Base-by-base conservation (phyloP, 2,329 filamentous ascomycete species). In the Calonectria hongkongensis region DNA sequence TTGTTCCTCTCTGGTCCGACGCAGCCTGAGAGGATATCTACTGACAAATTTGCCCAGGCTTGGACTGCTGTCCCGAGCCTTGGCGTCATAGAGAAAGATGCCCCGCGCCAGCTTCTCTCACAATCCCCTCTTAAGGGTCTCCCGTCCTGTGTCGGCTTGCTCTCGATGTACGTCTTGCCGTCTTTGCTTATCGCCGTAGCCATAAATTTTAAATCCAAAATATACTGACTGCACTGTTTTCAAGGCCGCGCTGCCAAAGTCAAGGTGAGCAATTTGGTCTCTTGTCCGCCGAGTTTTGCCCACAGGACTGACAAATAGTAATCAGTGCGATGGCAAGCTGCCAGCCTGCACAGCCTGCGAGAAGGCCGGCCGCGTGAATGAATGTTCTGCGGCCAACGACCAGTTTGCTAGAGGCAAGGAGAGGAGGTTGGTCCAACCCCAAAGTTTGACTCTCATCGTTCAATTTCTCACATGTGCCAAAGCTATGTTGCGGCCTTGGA, bases 371-470 rank as follows among this genome's bases (percentile, higher is more conserved):
- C 93, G 95, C 74, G 92, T 94, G 68, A 92, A 89, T 73, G 95
- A 97, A 82, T 99, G 97, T 83, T 98, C 95, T 8, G 95, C 95
- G 69, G 96, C 95, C 9, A 98, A 97, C 80, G 96, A 98, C 81
- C 95, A 98, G 83, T 98, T 98, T 84, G 96, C 96, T 0, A 90
- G 95, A 74, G 97, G 97, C 73, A 98, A 98, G 84, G 97, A 98
- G 82, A 90, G 96, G 80, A 98, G 96, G 92, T 92, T 78, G 71
- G 85, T 79, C 39, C 16, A 5, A n/a, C 4, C 4, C n/a, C 10
- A 48, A 63, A 21, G n/a, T 25, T 33, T 4, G 25, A 12, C 48
- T 13, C 27, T 15, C 50, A 41, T 13, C n/a, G 25, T 27, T 45
- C 16, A 25, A n/a, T n/a, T 68, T 39, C 75, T 76, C 68, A 75